Conservation (phyloP, 768 basidiomycete genomes). For the Filobasidium wieringae region DNA sequence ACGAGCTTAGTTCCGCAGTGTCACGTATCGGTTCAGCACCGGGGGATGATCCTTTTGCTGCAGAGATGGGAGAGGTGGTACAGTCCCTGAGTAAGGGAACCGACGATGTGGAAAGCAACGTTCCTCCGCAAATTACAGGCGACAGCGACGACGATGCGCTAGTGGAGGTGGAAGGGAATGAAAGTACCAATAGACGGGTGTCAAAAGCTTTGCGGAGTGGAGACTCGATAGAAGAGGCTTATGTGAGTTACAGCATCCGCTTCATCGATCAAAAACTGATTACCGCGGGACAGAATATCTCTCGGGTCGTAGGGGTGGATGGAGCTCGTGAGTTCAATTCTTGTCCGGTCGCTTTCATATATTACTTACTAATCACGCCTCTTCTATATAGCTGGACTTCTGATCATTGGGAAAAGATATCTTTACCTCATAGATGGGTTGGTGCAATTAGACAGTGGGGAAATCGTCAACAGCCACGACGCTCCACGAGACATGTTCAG, state of each 20-base stretch:
- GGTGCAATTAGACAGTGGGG: conserved; percentile 72
- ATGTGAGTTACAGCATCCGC: conserved; percentile 14
- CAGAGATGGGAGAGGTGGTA: conserved; percentile 27
- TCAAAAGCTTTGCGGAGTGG: conserved; percentile 77
- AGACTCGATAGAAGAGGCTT: conserved; percentile 64
- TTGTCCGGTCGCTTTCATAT: not conserved
- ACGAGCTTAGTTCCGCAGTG: conserved; percentile 34
- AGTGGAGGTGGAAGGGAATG: conserved; percentile 13
- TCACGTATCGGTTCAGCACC: conserved; percentile 27
- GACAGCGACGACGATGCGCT: conserved; percentile 12
- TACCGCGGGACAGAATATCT: conserved; percentile 53
- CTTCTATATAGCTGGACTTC: conserved; percentile 58
- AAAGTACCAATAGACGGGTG: conserved; percentile 73
- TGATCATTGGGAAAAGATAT: conserved; percentile 74
- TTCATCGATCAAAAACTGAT: not conserved
- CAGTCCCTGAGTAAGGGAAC: conserved; percentile 13
- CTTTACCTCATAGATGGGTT: conserved; percentile 84
- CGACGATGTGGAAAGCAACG: not conserved
- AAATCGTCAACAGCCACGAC: conserved; percentile 75
- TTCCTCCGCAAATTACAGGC: not conserved
- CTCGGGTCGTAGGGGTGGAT: conserved; percentile 78
- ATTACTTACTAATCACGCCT: not conserved
- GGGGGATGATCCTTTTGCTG: conserved; percentile 37
- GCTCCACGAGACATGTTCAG: conserved; percentile 70
- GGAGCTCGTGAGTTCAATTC: conserved; percentile 59